Base-by-base conservation (phyloP, 148 eudicot genomes). In the Vaccinium macrocarpon region DNA sequence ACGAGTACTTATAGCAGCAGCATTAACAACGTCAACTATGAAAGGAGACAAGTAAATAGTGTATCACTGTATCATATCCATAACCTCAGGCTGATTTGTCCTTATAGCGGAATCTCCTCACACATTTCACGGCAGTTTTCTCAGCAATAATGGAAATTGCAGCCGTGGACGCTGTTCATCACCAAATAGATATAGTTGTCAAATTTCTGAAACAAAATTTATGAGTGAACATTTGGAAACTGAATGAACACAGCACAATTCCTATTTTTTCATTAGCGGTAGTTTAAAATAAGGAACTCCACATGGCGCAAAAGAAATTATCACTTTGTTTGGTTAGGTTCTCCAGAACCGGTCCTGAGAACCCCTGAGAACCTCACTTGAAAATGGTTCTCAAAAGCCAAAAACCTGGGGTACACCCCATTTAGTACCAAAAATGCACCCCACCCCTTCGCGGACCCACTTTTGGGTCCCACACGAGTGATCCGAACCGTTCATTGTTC, bases 121-220 rank as follows among this genome's bases (percentile, higher is more conserved):
- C 95, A 83, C 93, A 91, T 83, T 90, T 94, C 88, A 93, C 68
- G 83, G 92, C 93, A 48, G 96, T 93, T 88, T 94, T 94, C 89
- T 94, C 98, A 71, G 92, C 95, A 32, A 95, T 90, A 55, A 95
- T 93, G 88, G 93, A 95, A 86, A 93, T 92, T 9, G 98, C 90
- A 48, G 98, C 96, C 81, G 92, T 90, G 13, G 95, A 89, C 12
- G 95, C 94, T 95, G 92, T 90, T 21, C 51, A 56, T 10, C 42
- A 71, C 35, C 11, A 48, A 80, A 80, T 72, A 83, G 80, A 27
- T 0, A 0, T 15, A 23, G 18, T n/a, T 9, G 6, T 46, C 19
- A 48, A n/a, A 46, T 62, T 81, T n/a, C 18, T 32, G 61, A 80
- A 38, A 52, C 78, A 75, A 76, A 18, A 53, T 10, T 11, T 12